phyloP scores from a whole-genome alignment of 2,329 filamentous ascomycete species.

The Exophiala dermatitidis region DNA sequence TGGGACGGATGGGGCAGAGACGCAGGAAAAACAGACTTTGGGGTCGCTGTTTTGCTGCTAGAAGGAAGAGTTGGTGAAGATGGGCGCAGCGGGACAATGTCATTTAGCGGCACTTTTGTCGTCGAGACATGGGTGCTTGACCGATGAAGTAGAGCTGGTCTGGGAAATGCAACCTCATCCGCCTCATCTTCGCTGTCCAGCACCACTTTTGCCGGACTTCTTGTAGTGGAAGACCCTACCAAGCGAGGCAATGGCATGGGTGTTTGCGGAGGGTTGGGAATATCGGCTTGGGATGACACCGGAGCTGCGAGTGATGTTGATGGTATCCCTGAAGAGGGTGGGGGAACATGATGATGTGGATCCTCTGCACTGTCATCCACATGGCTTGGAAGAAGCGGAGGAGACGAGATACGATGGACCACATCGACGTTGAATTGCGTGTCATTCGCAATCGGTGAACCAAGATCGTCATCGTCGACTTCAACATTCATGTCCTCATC shows the following conservation, averaged over 20 bases:
- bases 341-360: too few relatives aligned
- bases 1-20: slow-evolving; percentile 27
- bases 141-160: slow-evolving; percentile 5
- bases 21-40: slow-evolving; percentile 21
- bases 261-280: slow-evolving; percentile 2
- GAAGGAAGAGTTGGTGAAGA: slow-evolving; percentile 18
- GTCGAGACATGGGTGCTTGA: slow-evolving; percentile 12
- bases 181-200: slow-evolving; percentile 2
- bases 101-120: slow-evolving; percentile 22
- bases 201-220: neutral
- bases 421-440: slow-evolving; percentile 23
- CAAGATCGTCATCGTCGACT: slow-evolving; percentile 14
- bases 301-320: neutral
- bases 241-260: slow-evolving; percentile 13
- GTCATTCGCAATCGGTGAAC: slow-evolving; percentile 24
- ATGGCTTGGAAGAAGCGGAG: neutral
- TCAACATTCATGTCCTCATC: neutral
- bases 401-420: slow-evolving; percentile 18
- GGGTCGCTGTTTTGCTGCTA: slow-evolving; percentile 11
- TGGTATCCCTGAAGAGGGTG: too few relatives aligned
- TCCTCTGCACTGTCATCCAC: too few relatives aligned
- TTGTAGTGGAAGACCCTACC: slow-evolving; percentile 6
- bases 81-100: slow-evolving; percentile 1
- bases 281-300: neutral
- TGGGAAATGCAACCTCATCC: slow-evolving; percentile 12